Evolutionary conservation across 257 asterid species (phyloP), one percentile per base, ranked within the genome.

Genomic region (Ophiorrhiza pumila): DNA sequence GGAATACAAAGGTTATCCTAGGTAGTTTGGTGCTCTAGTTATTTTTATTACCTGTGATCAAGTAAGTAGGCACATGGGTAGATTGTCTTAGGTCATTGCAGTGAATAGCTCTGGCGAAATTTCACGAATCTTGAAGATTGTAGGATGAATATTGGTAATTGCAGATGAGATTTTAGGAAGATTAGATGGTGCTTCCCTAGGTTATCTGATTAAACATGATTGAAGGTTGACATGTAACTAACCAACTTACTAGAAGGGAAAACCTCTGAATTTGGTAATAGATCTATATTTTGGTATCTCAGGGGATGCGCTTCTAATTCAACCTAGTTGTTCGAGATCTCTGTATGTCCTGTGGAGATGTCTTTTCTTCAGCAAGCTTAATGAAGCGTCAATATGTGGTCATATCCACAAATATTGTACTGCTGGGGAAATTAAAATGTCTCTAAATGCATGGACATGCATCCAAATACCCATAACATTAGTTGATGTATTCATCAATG

Each of bases 41-140:
- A 22, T 27, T 20, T 25, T 2, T 22, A 1, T 52, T 52, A 5
- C 34, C 23, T 34, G 23, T 34, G 14, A 37, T 56, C 20, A n/a
- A 41, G 7, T 37, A 23, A 69, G 3, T 35, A 15, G 10, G 68
- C 27, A 27, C 27, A 22, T 57, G 18, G 2, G 25, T 71, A n/a
- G 41, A 34, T 18, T 32, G 45, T 32, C 50, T 68, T 49, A 68
- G 73, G 14, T 46, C 72, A 32, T 68, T 68, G 46, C 17, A 49
- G 47, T 3, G 55, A n/a, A 7, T 68, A 20, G 46, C 25, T 20
- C 35, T 4, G 2, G 39, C 65, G 42, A 58, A 43, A 63, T 11
- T 57, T 70, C 41, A 29, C 22, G 46, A 50, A 47, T 32, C 18
- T 49, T 56, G 45, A 20, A 27, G 17, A 25, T 56, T 6, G 27